phyloP scores from a whole-genome alignment of 371 early-diverging fungal species.

The Sporodiniella umbellata region DNA sequence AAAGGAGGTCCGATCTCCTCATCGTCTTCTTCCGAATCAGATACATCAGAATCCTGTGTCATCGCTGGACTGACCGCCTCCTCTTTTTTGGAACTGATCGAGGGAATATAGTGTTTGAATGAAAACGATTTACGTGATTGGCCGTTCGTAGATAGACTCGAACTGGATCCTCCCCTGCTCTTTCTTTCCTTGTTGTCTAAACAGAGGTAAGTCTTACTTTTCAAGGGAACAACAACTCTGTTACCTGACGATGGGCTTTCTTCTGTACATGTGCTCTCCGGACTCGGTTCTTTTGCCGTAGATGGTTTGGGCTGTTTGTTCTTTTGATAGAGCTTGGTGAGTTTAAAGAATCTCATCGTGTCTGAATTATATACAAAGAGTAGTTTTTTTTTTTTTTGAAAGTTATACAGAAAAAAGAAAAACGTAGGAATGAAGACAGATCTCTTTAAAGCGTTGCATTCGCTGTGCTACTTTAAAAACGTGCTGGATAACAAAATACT shows the following conservation, averaged over 20 bases:
- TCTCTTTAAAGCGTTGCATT: not conserved
- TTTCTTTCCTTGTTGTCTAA: not conserved
- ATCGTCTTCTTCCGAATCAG: slow-evolving; percentile 15
- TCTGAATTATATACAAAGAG: not conserved
- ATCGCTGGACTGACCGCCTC: no score
- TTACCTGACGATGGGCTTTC: not conserved
- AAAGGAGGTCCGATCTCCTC: slow-evolving; percentile 24
- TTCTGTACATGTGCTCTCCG: not conserved
- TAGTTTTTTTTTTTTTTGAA: not conserved
- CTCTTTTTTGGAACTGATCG: no score
- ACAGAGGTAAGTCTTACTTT: not conserved
- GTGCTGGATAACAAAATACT: not conserved
- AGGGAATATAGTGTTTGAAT: no score
- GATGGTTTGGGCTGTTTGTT: not conserved
- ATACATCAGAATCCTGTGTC: slow-evolving; percentile 37
- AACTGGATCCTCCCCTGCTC: no score
- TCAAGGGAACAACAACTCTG: no score
- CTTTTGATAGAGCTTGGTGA: not conserved
- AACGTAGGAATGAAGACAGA: not conserved
- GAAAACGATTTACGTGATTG: no score
- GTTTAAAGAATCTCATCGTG: not conserved
- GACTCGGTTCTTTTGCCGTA: no score
- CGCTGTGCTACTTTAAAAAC: not conserved
- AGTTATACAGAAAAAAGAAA: no score
- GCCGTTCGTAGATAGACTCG: no score